Conservation (phyloP, 805 yeast species). For the Candida sphagnicola region DNA sequence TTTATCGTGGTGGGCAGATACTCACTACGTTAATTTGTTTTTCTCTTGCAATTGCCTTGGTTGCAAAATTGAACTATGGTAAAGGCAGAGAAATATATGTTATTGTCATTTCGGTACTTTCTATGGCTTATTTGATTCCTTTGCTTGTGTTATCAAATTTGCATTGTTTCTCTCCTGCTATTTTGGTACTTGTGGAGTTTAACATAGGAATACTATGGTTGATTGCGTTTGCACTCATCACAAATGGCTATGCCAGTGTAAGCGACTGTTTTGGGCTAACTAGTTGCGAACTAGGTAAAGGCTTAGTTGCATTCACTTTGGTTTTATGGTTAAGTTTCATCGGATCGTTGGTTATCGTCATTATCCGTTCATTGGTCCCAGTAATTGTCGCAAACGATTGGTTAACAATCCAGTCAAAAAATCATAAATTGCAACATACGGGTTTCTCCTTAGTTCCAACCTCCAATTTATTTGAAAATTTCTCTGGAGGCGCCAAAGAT, state of each 20-base stretch:
- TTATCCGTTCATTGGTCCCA: slow-evolving; percentile 11
- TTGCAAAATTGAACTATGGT: neutral
- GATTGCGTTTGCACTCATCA: slow-evolving; percentile 13
- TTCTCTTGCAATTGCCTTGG: slow-evolving; percentile 6
- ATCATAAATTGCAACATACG: neutral
- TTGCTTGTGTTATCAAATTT: neutral
- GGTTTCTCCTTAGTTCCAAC: neutral
- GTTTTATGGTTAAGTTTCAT: slow-evolving; percentile 13
- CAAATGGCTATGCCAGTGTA: slow-evolving; percentile 6
- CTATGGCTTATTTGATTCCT: slow-evolving; percentile 5
- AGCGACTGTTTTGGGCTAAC: neutral
- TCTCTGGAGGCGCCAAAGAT: neutral
- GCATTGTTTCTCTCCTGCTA: slow-evolving; percentile 5
- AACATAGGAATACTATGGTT: slow-evolving; percentile 13
- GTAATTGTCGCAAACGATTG: neutral
- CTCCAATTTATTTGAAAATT: neutral
- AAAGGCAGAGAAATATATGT: slow-evolving; percentile 4
- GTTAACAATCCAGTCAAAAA: neutral
- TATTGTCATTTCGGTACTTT: slow-evolving; percentile 3
- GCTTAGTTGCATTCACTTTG: slow-evolving; percentile 11
- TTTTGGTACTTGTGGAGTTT: slow-evolving; percentile 8
- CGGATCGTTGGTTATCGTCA: slow-evolving; percentile 9
- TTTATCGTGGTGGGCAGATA: slow-evolving; percentile 1
- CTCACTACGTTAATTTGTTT: neutral
- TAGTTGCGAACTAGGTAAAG: slow-evolving; percentile 14